Evolutionary conservation across 2,329 filamentous ascomycete genomes (phyloP).

Genomic region (Exophiala lecanii-corni): DNA sequence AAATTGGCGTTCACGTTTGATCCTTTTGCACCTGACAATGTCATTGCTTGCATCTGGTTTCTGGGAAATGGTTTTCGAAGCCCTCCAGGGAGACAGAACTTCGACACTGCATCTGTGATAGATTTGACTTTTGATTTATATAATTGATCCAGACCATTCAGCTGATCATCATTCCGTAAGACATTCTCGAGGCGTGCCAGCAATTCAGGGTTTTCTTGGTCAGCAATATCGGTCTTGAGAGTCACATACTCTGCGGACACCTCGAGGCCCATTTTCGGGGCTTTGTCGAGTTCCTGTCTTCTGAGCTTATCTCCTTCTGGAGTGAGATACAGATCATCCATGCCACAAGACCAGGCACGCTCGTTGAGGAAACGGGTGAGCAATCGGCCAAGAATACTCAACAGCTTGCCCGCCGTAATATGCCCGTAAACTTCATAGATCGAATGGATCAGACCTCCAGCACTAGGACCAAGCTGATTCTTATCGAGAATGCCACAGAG

Average conservation of each 20-base stretch:
- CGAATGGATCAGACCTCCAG: slow-evolving; percentile 83
- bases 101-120: slow-evolving; percentile 75
- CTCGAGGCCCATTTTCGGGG: slow-evolving; percentile 66
- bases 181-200: slow-evolving; percentile 80
- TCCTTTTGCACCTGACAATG: slow-evolving; percentile 91
- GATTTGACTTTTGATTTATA: slow-evolving; percentile 66
- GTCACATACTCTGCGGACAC: slow-evolving; percentile 87
- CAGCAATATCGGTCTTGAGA: slow-evolving; percentile 59
- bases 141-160: slow-evolving; percentile 81
- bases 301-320: slow-evolving; percentile 69
- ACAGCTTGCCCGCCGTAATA: slow-evolving; percentile 74
- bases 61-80: slow-evolving; percentile 89
- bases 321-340: slow-evolving; percentile 89
- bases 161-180: slow-evolving; percentile 83
- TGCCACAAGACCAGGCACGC: slow-evolving; percentile 93
- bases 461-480: slow-evolving; percentile 82
- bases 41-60: slow-evolving; percentile 99
- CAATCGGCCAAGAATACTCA: slow-evolving; percentile 84
- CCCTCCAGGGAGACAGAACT: slow-evolving; percentile 71
- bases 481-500: slow-evolving; percentile 92
- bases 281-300: slow-evolving; percentile 62
- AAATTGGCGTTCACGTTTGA: slow-evolving; percentile 89
- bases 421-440: slow-evolving; percentile 93
- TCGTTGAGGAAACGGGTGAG: slow-evolving; percentile 88
- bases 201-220: slow-evolving; percentile 66